Conservation (phyloP, 2,329 filamentous ascomycete genomes). For the Anthostomella pinea region DNA sequence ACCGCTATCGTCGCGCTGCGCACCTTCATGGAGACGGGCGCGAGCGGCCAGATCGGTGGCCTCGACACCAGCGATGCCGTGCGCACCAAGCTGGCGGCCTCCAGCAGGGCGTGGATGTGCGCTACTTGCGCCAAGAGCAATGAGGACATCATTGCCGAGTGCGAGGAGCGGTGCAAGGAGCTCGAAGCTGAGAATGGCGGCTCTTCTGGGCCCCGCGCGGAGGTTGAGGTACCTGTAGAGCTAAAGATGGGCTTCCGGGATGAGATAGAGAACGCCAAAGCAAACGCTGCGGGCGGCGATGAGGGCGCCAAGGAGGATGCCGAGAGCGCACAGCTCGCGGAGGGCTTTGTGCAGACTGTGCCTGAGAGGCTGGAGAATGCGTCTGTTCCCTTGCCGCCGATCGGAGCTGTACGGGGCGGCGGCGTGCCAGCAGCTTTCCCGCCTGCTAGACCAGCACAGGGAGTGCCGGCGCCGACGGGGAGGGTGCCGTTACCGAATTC, state of each 20-base stretch:
- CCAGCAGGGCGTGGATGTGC: slow-evolving; percentile 68
- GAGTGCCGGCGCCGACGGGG: slow-evolving; percentile 28
- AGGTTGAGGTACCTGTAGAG: slow-evolving; percentile 52
- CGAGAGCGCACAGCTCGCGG: slow-evolving; percentile 50
- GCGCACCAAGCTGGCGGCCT: slow-evolving; percentile 65
- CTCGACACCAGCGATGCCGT: slow-evolving; percentile 71
- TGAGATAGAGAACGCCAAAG: slow-evolving; percentile 53
- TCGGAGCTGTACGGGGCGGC: too few species aligned
- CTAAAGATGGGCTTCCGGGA: slow-evolving; percentile 70
- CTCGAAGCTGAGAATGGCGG: slow-evolving; percentile 34
- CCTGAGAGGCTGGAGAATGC: slow-evolving; percentile 24
- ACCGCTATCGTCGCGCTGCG: slow-evolving; percentile 80
- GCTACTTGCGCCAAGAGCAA: slow-evolving; percentile 68
- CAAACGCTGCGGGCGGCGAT: slow-evolving; percentile 8
- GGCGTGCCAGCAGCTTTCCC: too few species aligned
- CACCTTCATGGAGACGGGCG: slow-evolving; percentile 90
- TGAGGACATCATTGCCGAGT: slow-evolving; percentile 69
- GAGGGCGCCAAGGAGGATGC: slow-evolving; percentile 30
- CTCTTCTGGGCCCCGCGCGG: slow-evolving; percentile 25
- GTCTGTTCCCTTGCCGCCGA: slow-evolving; percentile 11
- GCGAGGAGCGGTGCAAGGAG: slow-evolving; percentile 48
- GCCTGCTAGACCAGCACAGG: slow-evolving; percentile 23
- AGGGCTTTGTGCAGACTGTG: slow-evolving; percentile 56
- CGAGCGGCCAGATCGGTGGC: slow-evolving; percentile 84
- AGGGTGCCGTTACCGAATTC: slow-evolving; percentile 26